A percentile compares a stretch with the other conserved stretches of the same genome.
Conservation (phyloP, 768 basidiomycete species). For the Panaeolus cyanescens region DNA sequence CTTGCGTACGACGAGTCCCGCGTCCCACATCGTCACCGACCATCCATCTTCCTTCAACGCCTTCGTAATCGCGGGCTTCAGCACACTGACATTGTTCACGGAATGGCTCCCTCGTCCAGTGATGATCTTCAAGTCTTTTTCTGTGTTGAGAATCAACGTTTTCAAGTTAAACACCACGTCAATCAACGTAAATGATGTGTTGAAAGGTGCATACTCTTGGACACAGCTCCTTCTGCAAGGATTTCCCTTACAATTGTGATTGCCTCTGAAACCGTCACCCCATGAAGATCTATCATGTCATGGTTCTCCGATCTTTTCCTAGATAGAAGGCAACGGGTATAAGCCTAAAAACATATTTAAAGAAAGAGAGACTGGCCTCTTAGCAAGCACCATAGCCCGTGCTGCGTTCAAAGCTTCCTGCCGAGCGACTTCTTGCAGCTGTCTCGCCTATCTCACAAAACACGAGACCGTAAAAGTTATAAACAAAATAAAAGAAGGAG, state of each 20-base stretch:
- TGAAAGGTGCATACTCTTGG: slow-evolving; percentile 4
- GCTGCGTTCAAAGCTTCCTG: slow-evolving; percentile 64
- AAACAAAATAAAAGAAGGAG: slow-evolving; percentile 16
- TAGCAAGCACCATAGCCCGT: slow-evolving; percentile 59
- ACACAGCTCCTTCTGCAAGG: slow-evolving; percentile 30
- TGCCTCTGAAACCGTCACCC: slow-evolving; percentile 70
- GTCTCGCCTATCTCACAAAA: slow-evolving; percentile 36
- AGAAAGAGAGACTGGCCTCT: slow-evolving; percentile 42
- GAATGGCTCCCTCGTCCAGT: slow-evolving; percentile 87
- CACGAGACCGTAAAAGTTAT: slow-evolving; percentile 2
- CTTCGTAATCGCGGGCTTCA: slow-evolving; percentile 73
- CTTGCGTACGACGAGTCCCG: slow-evolving; percentile 58
- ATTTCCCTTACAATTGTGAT: slow-evolving; percentile 65
- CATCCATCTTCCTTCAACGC: slow-evolving; percentile 70
- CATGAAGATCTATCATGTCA: slow-evolving; percentile 72
- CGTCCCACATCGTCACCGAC: slow-evolving; percentile 69
- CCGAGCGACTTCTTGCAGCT: slow-evolving; percentile 47
- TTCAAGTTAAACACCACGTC: not conserved
- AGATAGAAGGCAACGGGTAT: slow-evolving; percentile 1
- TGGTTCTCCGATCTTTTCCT: slow-evolving; percentile 43
- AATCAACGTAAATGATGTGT: not conserved
- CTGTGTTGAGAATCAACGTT: slow-evolving; percentile 20
- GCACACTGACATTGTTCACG: slow-evolving; percentile 61
- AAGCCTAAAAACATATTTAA: not conserved
- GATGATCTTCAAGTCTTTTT: slow-evolving; percentile 67